Base-by-base conservation (phyloP, 495 filamentous ascomycete species). In the Trichocladium uniseriatum region DNA sequence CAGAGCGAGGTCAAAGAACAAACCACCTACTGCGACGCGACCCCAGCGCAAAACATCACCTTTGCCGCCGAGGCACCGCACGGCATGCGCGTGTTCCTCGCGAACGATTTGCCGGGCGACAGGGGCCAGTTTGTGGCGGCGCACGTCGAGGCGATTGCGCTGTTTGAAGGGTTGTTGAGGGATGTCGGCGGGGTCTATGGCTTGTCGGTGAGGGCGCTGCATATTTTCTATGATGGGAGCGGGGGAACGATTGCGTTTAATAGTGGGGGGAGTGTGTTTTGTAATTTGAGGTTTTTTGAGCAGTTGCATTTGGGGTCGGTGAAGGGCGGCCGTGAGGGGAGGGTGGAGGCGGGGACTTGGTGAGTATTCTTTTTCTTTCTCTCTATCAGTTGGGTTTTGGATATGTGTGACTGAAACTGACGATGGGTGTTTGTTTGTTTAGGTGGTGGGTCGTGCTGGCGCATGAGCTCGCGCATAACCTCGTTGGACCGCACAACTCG, bases 391-490 rank as follows among this genome's bases (percentile, higher is more conserved):
- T 27, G 3, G 4, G 24, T 27, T 27, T 8, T 27, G 24, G 24
- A 3, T 27, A 27, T 27, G 4, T 27, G 24, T 27, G 4, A n/a
- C 8, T 34, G 31, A 34, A 5, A 10, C 5, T 34, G 31, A 13
- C 31, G 24, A 8, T 27, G 24, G 24, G n/a, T n/a, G n/a, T n/a
- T n/a, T n/a, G n/a, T n/a, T n/a, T 27, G 24, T 27, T 27, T 27
- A 27, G 24, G 24, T 98, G 92, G 92, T 95, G 83, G 78, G 82
- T 95, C 38, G 84, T 86, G 13, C 59, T 95, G 50, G 89, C 87
- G 40, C 92, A 98, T 65, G 92, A 98, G 68, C 64, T 98, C 56
- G 90, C 94, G 40, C 92, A 98, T 66, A 97, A 97, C 60, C 64
- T 98, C 28, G 86, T 95, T 11, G 69, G 66, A 18, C 79, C 80